Evolutionary conservation across 768 basidiomycete genomes (phyloP).

Genomic region (Trametes coccinea): DNA sequence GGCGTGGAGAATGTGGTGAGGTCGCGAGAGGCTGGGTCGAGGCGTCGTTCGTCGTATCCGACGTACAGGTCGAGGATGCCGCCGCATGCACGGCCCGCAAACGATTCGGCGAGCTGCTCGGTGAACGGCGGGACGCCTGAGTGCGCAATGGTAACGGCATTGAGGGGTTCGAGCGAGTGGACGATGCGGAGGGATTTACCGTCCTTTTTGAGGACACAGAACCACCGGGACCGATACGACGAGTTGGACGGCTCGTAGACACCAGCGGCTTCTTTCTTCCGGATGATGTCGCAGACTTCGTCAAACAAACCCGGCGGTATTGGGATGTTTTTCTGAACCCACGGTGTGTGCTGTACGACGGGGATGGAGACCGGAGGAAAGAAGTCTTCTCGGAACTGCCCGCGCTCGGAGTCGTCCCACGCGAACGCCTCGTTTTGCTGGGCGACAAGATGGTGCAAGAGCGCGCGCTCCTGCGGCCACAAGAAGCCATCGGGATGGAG

Average conservation of each 20-base stretch:
- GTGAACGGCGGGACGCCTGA: neutral
- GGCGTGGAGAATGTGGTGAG: no score
- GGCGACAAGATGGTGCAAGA: constrained; percentile 36
- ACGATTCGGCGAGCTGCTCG: constrained; percentile 21
- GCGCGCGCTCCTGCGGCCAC: constrained; percentile 32
- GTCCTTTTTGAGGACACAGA: constrained; percentile 23
- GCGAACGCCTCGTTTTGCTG: constrained; percentile 34
- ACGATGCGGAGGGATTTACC: constrained; percentile 25
- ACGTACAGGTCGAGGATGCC: constrained; percentile 37
- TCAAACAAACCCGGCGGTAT: constrained; percentile 29
- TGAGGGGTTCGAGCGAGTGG: constrained; percentile 30
- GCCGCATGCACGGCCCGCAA: constrained; percentile 21
- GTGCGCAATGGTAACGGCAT: constrained; percentile 23
- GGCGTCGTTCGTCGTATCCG: constrained; percentile 16
- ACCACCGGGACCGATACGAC: constrained; percentile 43
- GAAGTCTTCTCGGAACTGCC: constrained; percentile 27
- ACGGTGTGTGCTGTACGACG: constrained; percentile 32
- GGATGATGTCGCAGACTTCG: constrained; percentile 35
- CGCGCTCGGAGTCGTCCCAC: constrained; percentile 40
- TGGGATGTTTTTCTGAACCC: constrained; percentile 31
- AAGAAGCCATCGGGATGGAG: constrained; percentile 32
- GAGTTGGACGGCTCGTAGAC: constrained; percentile 43
- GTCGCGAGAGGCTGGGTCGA: constrained; percentile 2
- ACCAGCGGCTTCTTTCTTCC: constrained; percentile 38
- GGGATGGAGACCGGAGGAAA: constrained; percentile 31